These are phyloP conservation scores for Sphagnum magellanicum DNA, from an alignment of 228 moss, liverwort and hornwort genomes.

Conservation along the genomic window DNA sequence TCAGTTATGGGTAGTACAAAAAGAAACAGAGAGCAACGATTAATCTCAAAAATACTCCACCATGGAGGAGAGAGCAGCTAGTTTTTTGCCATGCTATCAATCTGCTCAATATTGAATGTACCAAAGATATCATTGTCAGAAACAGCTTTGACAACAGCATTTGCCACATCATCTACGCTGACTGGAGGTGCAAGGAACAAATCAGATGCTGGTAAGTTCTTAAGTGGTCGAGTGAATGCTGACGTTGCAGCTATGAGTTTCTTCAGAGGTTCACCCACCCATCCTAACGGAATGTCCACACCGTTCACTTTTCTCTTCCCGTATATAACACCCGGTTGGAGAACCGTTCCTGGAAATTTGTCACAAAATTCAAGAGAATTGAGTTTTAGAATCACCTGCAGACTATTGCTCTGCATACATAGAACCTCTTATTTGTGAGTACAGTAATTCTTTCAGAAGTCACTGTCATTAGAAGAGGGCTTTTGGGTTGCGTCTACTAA, in stretches of 20 bases:
- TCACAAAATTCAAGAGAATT: too few species aligned
- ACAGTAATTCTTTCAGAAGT: too few species aligned
- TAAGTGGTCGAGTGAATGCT: slow-evolving; percentile 53
- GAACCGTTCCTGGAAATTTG: slow-evolving; percentile 45
- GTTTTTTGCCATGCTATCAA: slow-evolving; percentile 54
- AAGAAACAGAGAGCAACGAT: too few species aligned
- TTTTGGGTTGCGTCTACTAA: not conserved
- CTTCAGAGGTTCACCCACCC: slow-evolving; percentile 65
- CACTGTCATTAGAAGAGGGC: too few species aligned
- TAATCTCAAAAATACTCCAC: too few species aligned
- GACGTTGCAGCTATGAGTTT: slow-evolving; percentile 42
- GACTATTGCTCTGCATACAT: too few species aligned
- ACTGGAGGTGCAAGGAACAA: slow-evolving; percentile 68
- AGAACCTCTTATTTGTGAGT: too few species aligned
- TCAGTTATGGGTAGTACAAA: too few species aligned
- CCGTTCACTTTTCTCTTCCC: slow-evolving; percentile 72
- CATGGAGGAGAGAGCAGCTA: too few species aligned
- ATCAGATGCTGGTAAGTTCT: slow-evolving; percentile 70
- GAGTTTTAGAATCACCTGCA: too few species aligned
- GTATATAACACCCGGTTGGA: slow-evolving; percentile 75
- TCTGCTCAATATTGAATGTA: slow-evolving; percentile 60
- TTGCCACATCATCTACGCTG: slow-evolving; percentile 75
- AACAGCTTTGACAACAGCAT: slow-evolving; percentile 53
- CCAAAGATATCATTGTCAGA: slow-evolving; percentile 53
- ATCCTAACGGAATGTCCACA: slow-evolving; percentile 55